Conservation (phyloP, 192 early-diverging fungal genomes). For the Dissophora globulifera region DNA sequence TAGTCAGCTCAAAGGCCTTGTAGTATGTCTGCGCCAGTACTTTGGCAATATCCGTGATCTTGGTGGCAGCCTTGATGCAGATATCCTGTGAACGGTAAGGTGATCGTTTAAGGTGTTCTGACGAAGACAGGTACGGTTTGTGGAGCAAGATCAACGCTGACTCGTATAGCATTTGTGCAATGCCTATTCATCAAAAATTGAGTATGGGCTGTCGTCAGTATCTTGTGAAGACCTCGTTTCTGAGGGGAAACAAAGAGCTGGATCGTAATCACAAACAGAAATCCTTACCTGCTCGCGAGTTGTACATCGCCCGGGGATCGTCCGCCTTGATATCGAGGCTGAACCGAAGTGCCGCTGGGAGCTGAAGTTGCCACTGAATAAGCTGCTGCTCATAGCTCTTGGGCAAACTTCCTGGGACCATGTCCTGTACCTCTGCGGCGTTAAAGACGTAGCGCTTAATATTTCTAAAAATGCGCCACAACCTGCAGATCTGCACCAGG, state of each 20-base stretch:
- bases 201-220: no score
- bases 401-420: conserved; percentile 46
- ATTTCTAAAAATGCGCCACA: conserved; percentile 47
- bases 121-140: conserved; percentile 44
- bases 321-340: conserved; percentile 38
- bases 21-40: conserved; percentile 31
- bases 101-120: conserved; percentile 45
- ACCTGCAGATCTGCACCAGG: conserved; percentile 24
- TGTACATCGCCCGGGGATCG: conserved; percentile 35
- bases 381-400: conserved; percentile 48
- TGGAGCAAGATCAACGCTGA: conserved; percentile 44
- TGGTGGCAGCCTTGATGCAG: conserved; percentile 49
- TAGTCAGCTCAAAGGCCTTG: conserved; percentile 35
- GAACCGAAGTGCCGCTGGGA: conserved; percentile 34
- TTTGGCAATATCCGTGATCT: conserved; percentile 51
- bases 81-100: conserved; percentile 53
- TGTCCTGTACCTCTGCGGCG: conserved; percentile 37
- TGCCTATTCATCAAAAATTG: no score
- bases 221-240: no score
- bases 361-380: conserved; percentile 49
- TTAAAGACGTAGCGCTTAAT: conserved; percentile 51
- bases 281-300: conserved; percentile 42
- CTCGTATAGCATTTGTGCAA: conserved; percentile 48
- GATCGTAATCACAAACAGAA: no score
- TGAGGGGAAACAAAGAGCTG: no score